phyloP scores from a whole-genome alignment of 2,329 filamentous ascomycete species.

The Colletotrichum sp. region DNA sequence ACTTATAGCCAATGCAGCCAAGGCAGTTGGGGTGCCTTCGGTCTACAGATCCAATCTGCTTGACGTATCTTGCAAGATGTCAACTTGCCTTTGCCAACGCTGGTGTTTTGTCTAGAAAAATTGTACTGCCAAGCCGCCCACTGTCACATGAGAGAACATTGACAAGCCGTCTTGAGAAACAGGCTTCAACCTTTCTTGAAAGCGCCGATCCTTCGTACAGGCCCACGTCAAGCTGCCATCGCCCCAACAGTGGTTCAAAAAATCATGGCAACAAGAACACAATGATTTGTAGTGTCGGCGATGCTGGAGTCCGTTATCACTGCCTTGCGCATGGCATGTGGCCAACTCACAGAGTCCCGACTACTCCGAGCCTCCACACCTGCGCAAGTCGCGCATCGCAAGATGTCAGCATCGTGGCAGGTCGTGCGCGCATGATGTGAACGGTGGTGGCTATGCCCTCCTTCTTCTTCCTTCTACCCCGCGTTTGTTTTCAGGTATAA shows the following conservation, averaged over 20 bases:
- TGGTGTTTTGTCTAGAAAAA: neutral
- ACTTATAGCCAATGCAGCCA: neutral
- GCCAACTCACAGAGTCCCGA: neutral
- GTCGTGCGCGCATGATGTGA: neutral
- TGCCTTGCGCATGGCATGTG: neutral
- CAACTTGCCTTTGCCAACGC: neutral
- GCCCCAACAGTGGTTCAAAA: neutral
- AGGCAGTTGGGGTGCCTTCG: neutral
- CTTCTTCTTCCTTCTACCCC: slow-evolving; percentile 7
- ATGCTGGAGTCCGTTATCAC: neutral
- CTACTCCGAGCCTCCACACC: neutral
- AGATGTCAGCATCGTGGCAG: neutral
- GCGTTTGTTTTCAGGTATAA: neutral
- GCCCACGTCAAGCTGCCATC: neutral
- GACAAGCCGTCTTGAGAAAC: neutral
- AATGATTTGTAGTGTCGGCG: neutral
- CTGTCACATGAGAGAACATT: neutral
- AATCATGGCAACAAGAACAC: neutral
- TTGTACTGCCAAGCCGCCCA: neutral
- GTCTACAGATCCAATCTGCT: neutral
- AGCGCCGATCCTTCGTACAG: neutral
- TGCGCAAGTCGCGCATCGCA: neutral
- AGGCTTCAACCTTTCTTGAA: neutral
- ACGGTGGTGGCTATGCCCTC: slow-evolving; percentile 8
- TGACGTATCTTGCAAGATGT: neutral